These are phyloP conservation scores for Galeopsis tetrahit DNA, from an alignment of 257 asterid species.

Conservation along the genomic window DNA sequence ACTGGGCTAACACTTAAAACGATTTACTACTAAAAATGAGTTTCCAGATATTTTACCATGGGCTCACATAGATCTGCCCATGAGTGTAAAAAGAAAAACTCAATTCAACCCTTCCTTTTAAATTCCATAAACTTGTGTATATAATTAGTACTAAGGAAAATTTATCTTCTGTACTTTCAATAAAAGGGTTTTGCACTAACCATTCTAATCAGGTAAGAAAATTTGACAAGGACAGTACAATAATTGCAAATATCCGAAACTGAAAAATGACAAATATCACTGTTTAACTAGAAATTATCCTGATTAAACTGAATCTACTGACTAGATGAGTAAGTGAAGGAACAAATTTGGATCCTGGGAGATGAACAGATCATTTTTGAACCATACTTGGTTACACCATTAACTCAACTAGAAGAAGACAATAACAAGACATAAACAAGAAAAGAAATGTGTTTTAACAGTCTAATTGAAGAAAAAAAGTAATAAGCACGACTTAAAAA, in stretches of 20 bases:
- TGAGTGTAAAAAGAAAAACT: background rate
- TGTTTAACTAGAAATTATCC: background rate
- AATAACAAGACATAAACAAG: conserved; percentile 4
- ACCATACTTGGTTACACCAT: conserved; percentile 12
- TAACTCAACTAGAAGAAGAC: conserved; percentile 16
- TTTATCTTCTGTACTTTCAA: background rate
- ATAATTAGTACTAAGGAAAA: conserved; percentile 1
- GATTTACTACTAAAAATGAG: too few relatives aligned
- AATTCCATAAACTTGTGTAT: background rate
- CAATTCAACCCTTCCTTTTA: conserved; percentile 8
- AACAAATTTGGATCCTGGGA: conserved; percentile 23
- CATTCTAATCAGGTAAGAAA: conserved; percentile 12
- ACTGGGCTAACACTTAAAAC: too few relatives aligned
- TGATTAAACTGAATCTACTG: conserved; percentile 19
- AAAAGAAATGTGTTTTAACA: conserved; percentile 17
- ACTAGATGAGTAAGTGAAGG: background rate
- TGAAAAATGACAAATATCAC: conserved; percentile 1
- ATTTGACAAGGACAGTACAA: background rate
- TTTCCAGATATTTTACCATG: too few relatives aligned
- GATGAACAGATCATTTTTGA: background rate
- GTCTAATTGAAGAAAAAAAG: background rate
- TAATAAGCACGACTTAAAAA: background rate
- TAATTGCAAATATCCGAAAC: conserved; percentile 3
- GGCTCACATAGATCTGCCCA: too few relatives aligned
- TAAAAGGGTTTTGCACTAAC: background rate